phyloP scores from a whole-genome alignment of 768 basidiomycete species.

The Stropharia rugosoannulata region DNA sequence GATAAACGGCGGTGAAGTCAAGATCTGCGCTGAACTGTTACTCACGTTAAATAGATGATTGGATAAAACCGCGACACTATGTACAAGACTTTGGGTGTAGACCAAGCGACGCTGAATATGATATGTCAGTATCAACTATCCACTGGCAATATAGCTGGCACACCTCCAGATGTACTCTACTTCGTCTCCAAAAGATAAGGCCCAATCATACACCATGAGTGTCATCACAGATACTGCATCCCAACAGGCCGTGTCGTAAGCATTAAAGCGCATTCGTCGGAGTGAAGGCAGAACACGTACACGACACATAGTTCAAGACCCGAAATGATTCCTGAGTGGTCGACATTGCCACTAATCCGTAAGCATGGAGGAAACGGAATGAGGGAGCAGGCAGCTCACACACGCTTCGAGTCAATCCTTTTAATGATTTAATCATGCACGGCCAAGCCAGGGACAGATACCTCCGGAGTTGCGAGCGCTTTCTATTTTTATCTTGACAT shows the following conservation, averaged over 20 bases:
- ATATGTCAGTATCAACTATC: not conserved
- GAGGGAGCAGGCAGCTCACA: too few relatives aligned
- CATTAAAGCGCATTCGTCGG: not conserved
- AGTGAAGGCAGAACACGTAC: not conserved
- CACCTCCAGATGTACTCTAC: not conserved
- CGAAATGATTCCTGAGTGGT: not conserved
- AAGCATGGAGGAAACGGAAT: too few relatives aligned
- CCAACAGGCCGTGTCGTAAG: not conserved
- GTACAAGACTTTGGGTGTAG: not conserved
- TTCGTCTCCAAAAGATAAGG: not conserved
- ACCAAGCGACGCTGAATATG: not conserved
- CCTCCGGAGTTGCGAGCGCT: too few relatives aligned
- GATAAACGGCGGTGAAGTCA: not conserved
- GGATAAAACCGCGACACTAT: not conserved
- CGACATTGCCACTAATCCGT: too few relatives aligned
- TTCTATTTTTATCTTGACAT: too few relatives aligned
- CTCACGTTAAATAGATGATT: not conserved
- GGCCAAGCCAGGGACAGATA: too few relatives aligned
- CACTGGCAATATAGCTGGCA: not conserved
- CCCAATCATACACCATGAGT: not conserved
- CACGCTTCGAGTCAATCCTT: too few relatives aligned
- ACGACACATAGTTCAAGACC: not conserved
- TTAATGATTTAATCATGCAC: too few relatives aligned
- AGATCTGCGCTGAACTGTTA: not conserved
- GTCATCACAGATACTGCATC: not conserved